Conservation (phyloP, 306 rosid genomes). For the Pachyrhizus erosus region DNA sequence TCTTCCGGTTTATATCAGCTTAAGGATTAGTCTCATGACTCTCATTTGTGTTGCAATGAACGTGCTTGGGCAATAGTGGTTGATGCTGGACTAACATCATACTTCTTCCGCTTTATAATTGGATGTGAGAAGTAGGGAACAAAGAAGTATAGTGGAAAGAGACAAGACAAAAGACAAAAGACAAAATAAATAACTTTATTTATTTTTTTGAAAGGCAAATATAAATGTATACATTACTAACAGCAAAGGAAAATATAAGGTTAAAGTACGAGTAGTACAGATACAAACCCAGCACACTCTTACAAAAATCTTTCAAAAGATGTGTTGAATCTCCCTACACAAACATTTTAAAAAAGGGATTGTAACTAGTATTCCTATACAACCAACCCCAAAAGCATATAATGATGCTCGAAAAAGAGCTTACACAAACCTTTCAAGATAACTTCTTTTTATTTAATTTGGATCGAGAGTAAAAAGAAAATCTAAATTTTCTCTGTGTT, state of each 20-base stretch:
- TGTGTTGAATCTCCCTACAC: too few species aligned
- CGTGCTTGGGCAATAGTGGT: not conserved
- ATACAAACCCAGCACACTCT: too few species aligned
- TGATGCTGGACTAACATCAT: not conserved
- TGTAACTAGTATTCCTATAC: too few species aligned
- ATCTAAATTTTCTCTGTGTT: not conserved
- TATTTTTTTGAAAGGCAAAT: too few species aligned
- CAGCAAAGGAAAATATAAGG: too few species aligned
- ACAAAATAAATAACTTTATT: not conserved
- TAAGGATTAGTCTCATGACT: not conserved
- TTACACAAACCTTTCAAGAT: too few species aligned
- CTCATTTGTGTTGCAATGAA: not conserved
- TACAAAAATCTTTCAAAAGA: too few species aligned
- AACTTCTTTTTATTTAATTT: not conserved
- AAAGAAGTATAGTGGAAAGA: not conserved
- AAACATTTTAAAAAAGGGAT: too few species aligned
- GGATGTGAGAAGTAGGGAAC: not conserved
- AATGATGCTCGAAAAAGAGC: too few species aligned
- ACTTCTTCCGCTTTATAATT: not conserved
- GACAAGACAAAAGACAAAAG: not conserved
- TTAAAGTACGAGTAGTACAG: too few species aligned
- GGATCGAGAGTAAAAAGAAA: not conserved
- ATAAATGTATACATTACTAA: too few species aligned
- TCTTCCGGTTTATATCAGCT: not conserved
- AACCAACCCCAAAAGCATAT: too few species aligned